A percentile compares a stretch with the other conserved stretches of the same genome.
phyloP scores from a whole-genome alignment of 78 protist species.

The Dictyostelium brefeldianum region DNA sequence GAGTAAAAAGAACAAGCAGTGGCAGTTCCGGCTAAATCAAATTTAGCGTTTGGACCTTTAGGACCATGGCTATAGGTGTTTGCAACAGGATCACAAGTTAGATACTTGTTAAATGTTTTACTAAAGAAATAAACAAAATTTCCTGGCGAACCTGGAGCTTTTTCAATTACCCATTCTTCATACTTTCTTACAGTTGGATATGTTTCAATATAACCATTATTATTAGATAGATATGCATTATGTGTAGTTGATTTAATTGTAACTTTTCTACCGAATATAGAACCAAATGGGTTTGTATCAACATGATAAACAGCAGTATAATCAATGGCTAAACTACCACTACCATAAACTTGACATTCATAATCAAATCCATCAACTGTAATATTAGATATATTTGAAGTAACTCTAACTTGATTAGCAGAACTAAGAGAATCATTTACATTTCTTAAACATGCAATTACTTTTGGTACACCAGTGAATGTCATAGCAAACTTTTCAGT shows the following conservation, averaged over 20 bases:
- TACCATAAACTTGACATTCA: background rate
- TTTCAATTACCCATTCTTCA: background rate
- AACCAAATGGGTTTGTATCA: background rate
- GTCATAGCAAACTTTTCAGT: background rate
- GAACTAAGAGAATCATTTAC: background rate
- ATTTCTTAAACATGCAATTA: background rate
- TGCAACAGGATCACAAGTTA: background rate
- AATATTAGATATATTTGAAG: background rate
- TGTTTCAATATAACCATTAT: background rate
- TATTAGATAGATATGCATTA: background rate
- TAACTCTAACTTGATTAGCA: background rate
- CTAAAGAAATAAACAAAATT: too few relatives aligned
- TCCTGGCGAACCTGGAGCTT: background rate
- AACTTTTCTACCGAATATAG: background rate
- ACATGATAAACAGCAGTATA: constrained; percentile 1
- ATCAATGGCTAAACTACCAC: background rate
- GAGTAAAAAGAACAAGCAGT: too few relatives aligned
- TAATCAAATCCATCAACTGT: constrained; percentile 1
- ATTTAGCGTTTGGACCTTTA: too few relatives aligned
- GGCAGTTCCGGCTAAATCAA: too few relatives aligned
- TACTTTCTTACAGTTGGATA: background rate
- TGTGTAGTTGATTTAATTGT: background rate
- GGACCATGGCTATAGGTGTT: background rate
- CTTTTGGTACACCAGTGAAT: constrained; percentile 4
- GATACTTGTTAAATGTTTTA: background rate